Conservation (phyloP, 2,329 filamentous ascomycete genomes). For the Colletotrichum caudatum region DNA sequence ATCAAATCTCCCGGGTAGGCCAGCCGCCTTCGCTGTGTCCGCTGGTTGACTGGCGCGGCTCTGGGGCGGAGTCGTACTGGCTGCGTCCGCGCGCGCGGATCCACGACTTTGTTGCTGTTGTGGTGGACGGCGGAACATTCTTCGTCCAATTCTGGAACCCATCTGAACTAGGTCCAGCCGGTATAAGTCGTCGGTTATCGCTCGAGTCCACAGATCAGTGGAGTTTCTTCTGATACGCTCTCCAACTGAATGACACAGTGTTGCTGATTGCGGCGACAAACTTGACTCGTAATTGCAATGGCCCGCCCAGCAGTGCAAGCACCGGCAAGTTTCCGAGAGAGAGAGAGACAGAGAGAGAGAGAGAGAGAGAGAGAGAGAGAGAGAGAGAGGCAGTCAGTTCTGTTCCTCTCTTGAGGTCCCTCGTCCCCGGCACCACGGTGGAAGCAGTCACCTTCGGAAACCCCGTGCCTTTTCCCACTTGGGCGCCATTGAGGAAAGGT, state of each 20-base stretch:
- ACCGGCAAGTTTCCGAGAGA: not conserved
- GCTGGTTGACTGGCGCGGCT: not conserved
- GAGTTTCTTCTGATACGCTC: not conserved
- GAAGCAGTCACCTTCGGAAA: slow-evolving; percentile 11
- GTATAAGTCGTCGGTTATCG: not conserved
- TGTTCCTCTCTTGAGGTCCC: not conserved
- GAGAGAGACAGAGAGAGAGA: not conserved
- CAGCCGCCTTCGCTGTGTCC: not conserved
- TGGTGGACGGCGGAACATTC: not conserved
- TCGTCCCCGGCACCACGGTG: slow-evolving; percentile 1
- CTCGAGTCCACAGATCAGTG: not conserved
- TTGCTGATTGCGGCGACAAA: too few relatives aligned
- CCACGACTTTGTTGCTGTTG: not conserved
- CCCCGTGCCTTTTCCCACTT: slow-evolving; percentile 41
- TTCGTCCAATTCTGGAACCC: not conserved
- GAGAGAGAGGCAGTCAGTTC: not conserved
- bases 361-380: not conserved
- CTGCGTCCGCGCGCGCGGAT: not conserved
- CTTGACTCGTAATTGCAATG: not conserved
- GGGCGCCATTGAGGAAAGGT: slow-evolving; percentile 54
- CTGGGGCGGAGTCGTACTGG: not conserved
- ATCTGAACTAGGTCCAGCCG: not conserved
- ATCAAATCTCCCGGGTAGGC: not conserved
- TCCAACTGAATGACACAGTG: not conserved
- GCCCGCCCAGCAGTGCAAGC: not conserved